phyloP scores from a whole-genome alignment of 257 asterid species.

The Linaria vulgaris region DNA sequence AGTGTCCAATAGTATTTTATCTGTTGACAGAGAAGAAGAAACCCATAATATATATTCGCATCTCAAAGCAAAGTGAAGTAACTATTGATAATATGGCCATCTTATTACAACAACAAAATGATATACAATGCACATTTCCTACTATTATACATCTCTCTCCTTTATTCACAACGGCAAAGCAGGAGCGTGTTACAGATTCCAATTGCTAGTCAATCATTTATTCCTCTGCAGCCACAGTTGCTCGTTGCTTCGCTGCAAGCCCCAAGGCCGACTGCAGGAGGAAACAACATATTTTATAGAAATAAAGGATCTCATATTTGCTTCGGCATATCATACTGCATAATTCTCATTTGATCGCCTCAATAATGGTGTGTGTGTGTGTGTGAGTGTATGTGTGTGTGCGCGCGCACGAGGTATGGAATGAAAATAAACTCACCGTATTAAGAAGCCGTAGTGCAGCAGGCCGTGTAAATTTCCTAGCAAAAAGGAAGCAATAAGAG shows the following conservation, averaged over 20 bases:
- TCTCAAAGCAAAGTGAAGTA: constrained; percentile 18
- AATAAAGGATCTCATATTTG: constrained; percentile 8
- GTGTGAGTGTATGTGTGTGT: too few species aligned
- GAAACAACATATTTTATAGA: constrained; percentile 12
- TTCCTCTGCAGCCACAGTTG: constrained; percentile 21
- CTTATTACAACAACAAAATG: constrained; percentile 26
- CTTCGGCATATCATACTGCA: not conserved
- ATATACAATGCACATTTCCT: constrained; percentile 22
- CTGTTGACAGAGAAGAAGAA: not conserved
- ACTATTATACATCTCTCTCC: constrained; percentile 19
- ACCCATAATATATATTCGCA: constrained; percentile 22
- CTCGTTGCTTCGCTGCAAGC: constrained; percentile 34
- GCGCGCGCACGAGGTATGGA: too few species aligned
- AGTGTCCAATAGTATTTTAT: too few species aligned
- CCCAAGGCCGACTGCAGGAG: constrained; percentile 73
- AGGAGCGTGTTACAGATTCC: not conserved
- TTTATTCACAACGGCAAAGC: constrained; percentile 31
- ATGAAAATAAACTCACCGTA: constrained; percentile 47
- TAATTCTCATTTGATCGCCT: not conserved
- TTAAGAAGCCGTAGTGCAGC: constrained; percentile 86
- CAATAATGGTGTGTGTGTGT: not conserved
- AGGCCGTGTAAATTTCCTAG: constrained; percentile 89
- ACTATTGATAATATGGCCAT: not conserved
- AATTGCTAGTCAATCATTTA: constrained; percentile 14
- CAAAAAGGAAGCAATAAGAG: constrained; percentile 87